Conservation (phyloP, 1,139 yeast species). For the Pneumocystis canis region DNA sequence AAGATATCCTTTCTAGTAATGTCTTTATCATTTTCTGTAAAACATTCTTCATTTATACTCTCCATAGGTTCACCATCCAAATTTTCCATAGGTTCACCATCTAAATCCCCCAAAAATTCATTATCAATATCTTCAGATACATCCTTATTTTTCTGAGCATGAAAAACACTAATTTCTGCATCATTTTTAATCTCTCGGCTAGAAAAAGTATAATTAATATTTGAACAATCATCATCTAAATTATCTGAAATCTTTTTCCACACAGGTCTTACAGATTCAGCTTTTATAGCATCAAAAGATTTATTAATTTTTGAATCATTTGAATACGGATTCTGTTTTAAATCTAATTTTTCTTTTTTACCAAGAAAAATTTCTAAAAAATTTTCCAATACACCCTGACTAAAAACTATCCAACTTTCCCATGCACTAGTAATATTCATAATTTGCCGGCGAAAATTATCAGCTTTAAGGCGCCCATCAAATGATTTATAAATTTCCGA, state of each 20-base stretch:
- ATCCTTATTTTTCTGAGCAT: background rate
- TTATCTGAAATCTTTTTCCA: slow-evolving; percentile 1
- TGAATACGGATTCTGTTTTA: background rate
- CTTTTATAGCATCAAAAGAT: slow-evolving; percentile 1
- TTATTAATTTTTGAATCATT: slow-evolving; percentile 1
- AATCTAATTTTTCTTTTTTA: background rate
- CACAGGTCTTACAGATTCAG: background rate
- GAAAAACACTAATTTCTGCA: background rate
- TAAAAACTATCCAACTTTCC: slow-evolving; percentile 10
- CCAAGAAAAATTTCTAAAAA: slow-evolving; percentile 2
- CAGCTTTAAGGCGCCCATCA: slow-evolving; percentile 16
- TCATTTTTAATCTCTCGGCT: background rate
- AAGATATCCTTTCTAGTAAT: background rate
- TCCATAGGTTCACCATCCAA: background rate
- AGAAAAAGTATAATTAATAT: background rate
- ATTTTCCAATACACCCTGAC: slow-evolving; percentile 8
- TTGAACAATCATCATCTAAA: background rate
- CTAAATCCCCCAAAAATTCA: background rate
- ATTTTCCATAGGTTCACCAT: background rate
- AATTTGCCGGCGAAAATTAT: slow-evolving; percentile 15
- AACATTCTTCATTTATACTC: background rate
- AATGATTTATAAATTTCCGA: slow-evolving; percentile 11
- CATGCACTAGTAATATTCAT: slow-evolving; percentile 12
- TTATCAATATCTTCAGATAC: background rate
- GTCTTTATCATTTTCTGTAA: background rate